A percentile compares a stretch with the other conserved stretches of the same genome.
Evolutionary conservation across 352 stramenopile species (phyloP).

Genomic region (Globisporangium heterothallicum): DNA sequence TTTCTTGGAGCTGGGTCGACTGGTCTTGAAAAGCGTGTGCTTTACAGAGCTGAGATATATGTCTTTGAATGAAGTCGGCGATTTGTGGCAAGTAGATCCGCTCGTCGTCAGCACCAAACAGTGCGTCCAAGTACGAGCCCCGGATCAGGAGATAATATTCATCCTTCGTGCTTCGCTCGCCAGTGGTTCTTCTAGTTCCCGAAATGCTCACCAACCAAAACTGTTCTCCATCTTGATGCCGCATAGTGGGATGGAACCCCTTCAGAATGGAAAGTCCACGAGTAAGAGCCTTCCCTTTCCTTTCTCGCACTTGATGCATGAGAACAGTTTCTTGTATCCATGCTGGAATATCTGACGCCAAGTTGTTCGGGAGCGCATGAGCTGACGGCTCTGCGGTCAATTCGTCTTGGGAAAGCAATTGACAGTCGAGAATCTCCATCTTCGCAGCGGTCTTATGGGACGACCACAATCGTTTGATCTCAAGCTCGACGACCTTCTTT

Average conservation of each 20-base stretch:
- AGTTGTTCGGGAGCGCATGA: background rate
- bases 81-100: constrained; percentile 9
- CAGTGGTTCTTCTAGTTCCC: background rate
- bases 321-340: constrained; percentile 3
- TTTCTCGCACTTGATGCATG: background rate
- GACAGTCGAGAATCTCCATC: constrained; percentile 1
- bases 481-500: background rate
- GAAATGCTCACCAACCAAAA: constrained; percentile 2
- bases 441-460: background rate
- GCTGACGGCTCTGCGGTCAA: background rate
- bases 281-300: too few relatives aligned
- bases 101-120: constrained; percentile 11
- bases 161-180: background rate
- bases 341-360: background rate
- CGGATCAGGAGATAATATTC: constrained; percentile 3
- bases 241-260: background rate
- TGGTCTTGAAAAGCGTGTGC: background rate
- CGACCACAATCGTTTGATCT: constrained; percentile 10
- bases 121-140: background rate
- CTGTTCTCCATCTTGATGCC: constrained; percentile 1
- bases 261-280: background rate
- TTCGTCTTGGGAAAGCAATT: background rate
- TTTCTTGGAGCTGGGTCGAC: background rate
- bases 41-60: constrained; percentile 6
- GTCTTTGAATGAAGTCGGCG: background rate